Evolutionary conservation across 192 early-diverging fungal species (phyloP).

Genomic region (Coemansia erecta): DNA sequence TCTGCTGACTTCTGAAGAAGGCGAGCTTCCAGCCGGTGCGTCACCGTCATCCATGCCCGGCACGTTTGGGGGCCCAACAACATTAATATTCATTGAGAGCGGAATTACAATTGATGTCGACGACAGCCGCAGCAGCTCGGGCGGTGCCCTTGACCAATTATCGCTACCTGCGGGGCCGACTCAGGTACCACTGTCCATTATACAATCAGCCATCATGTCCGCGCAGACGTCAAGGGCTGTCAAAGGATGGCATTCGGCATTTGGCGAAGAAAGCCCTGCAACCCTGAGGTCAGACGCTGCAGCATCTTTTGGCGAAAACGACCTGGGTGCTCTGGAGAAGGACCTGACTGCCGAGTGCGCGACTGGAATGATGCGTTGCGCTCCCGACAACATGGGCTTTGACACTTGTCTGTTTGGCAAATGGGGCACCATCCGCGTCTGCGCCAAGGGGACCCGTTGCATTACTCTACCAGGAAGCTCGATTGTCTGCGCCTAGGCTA

Average conservation of each 20-base stretch:
- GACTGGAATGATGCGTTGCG: conserved; percentile 23
- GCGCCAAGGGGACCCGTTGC: conserved; percentile 28
- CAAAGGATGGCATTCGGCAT: neutral
- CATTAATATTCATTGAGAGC: conserved; percentile 3
- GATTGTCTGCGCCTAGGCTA: conserved; percentile 27
- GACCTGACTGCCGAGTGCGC: conserved; percentile 1
- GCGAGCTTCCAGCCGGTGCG: conserved; percentile 3
- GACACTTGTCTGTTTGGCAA: conserved; percentile 42
- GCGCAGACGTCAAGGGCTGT: neutral
- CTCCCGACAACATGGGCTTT: conserved; percentile 6
- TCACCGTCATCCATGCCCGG: neutral
- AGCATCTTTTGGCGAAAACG: no score
- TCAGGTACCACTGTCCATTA: neutral
- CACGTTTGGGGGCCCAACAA: neutral
- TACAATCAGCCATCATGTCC: conserved; percentile 2
- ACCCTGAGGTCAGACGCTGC: no score
- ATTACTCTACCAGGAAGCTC: conserved; percentile 5
- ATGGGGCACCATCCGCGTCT: conserved; percentile 38
- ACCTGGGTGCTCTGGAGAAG: neutral
- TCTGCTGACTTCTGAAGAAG: neutral
- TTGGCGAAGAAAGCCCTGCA: no score
- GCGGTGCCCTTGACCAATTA: no score
- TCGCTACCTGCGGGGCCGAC: neutral
- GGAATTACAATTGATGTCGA: neutral
- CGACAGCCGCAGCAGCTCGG: neutral